Evolutionary conservation across 2,329 filamentous ascomycete species (phyloP), one percentile per base, ranked within the genome.

Genomic region (Colletotrichum eremochloae): DNA sequence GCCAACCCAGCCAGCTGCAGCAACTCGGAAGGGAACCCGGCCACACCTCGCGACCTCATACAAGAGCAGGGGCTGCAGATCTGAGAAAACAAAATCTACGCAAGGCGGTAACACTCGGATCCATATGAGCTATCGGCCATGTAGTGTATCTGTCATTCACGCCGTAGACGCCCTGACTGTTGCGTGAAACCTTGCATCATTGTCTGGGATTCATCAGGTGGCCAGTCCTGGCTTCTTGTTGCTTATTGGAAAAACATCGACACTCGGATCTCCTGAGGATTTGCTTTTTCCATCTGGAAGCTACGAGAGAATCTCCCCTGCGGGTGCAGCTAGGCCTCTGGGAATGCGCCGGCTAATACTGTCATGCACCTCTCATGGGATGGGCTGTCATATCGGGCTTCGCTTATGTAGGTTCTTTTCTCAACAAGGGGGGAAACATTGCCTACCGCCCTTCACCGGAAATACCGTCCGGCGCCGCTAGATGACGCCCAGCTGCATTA

Each of bases 241-340:
- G 69, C 69, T 72, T 72, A 67, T 72, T 69, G 60, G 36, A 46
- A n/a, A n/a, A 33, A 42, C 1, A 40, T 40, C n/a, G 33, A 57
- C 66, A 56, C 69, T 69, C 69, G 60, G 66, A 72, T 72, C 66
- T 55, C 69, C 52, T 52, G n/a, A 24, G 42, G 31, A 56, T 38
- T 72, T 72, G 69, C 69, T 72, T 72, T 72, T 72, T 44, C n/a
- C 55, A 38, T 65, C 31, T 53, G 53, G 60, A 69, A 44, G 40
- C 55, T 50, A 68, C 63, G 58, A 38, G 48, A 56, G 52, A 36
- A 53, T 55, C 24, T 56, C 65, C 44, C 36, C 65, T 58, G 18
- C 44, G 44, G 46, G 58, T n/a, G 6, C 57, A 55, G 55, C 58
- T 60, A 56, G 48, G n/a, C 24, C 50, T 61, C 55, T 69, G 60